Base-by-base conservation (phyloP, 2,329 filamentous ascomycete genomes). In the Biscogniauxia marginata region DNA sequence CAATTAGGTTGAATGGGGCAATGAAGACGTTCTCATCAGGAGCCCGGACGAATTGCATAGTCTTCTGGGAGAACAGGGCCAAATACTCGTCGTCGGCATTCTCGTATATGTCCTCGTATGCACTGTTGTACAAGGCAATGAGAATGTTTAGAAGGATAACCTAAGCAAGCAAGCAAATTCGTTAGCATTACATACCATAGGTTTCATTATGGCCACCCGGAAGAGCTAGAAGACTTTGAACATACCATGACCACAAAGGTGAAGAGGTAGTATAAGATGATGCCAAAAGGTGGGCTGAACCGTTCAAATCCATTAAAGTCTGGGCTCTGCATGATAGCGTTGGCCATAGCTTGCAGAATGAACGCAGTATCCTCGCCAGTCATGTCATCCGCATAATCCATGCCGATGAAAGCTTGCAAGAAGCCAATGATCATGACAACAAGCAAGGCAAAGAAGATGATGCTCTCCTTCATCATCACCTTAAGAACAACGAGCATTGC, bases 11-110 rank as follows among this genome's bases (percentile, higher is more conserved):
- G 74, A 99, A 90, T 0, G 95, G 95, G 0, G 95, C 87, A 67
- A 99, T 96, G 75, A 95, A 99, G 54, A 99, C 95, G 65, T 99
- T 99, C 73, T 99, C 95, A 66, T 99, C 95, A 0, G 95, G 95
- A 0, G 95, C 95, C 49, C 95, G 90, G 18, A 98, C 91, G 67
- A 97, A 99, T 67, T 96, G 92, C 83, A 98, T 91, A 0, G 95
- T 97, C 75, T 96, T 96, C 64, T 96, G 90, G 0, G 91, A 84
- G 74, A 96, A 97, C 3, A 98, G 83, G 0, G 92, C 93, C 71
- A 99, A 87, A 74, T 92, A 99, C 73, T 99, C 95, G 72, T 99
- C 95, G 63, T 91, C 89, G 4, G 95, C 92, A 69, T 99, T 93
- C 47, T 90, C 87, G 66, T 93, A 96, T 57, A 97, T 96, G 72